Evolutionary conservation across 1,139 yeast genomes (phyloP).

Genomic region (Pichia sp.): DNA sequence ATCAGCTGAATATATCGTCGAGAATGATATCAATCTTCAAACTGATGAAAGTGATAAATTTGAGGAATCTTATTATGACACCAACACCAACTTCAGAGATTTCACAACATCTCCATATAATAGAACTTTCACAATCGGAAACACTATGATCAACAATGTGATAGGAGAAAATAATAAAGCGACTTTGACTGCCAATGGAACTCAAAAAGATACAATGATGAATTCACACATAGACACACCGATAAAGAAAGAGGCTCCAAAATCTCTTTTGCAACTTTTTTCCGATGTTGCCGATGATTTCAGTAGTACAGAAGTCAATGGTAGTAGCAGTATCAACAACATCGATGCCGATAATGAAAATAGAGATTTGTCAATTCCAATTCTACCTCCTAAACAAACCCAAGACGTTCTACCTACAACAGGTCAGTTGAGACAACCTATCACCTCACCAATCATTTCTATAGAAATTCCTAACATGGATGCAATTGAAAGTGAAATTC

Average conservation of each 20-base stretch:
- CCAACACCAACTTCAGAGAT: constrained; percentile 30
- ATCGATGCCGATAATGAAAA: neutral
- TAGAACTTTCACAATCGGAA: constrained; percentile 22
- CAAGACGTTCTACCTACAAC: constrained; percentile 6
- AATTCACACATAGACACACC: constrained; percentile 15
- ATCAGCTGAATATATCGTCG: constrained; percentile 66
- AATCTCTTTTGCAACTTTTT: constrained; percentile 67
- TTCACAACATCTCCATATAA: constrained; percentile 18
- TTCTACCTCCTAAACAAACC: constrained; percentile 10
- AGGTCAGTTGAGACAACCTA: constrained; percentile 3
- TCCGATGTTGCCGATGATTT: constrained; percentile 37
- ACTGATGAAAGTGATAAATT: constrained; percentile 21
- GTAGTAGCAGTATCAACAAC: neutral
- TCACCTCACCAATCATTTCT: constrained; percentile 43
- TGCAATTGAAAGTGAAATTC: constrained; percentile 29
- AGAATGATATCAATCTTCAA: constrained; percentile 45
- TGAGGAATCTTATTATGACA: constrained; percentile 21
- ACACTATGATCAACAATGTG: constrained; percentile 20
- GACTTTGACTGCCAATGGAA: constrained; percentile 9
- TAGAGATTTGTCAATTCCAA: constrained; percentile 7
- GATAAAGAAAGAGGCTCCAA: constrained; percentile 55
- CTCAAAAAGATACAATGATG: constrained; percentile 16
- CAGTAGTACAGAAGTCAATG: neutral
- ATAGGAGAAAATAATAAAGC: constrained; percentile 6
- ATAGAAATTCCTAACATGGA: constrained; percentile 56